Evolutionary conservation across 495 filamentous ascomycete species (phyloP).

Genomic region (Cercophora sp.): DNA sequence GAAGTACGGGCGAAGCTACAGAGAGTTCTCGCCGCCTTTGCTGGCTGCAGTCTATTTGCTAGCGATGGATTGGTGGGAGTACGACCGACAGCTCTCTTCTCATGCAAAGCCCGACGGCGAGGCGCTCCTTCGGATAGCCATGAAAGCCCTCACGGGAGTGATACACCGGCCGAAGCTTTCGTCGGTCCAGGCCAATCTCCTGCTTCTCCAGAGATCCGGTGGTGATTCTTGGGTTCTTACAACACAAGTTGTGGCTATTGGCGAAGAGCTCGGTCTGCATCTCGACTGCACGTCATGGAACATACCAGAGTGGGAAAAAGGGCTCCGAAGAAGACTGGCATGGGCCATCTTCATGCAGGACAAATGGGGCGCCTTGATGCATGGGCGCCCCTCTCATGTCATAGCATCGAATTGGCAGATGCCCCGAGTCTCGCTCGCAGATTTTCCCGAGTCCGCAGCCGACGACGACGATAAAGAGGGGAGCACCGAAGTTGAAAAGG

Average conservation of each 20-base stretch:
- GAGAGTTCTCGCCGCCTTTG: slow-evolving; percentile 63
- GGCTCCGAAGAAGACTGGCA: slow-evolving; percentile 63
- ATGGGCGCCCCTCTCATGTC: slow-evolving; percentile 68
- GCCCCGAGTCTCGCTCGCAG: slow-evolving; percentile 48
- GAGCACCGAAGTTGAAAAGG: slow-evolving; percentile 50
- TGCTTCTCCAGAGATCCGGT: slow-evolving; percentile 66
- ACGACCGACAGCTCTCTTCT: slow-evolving; percentile 48
- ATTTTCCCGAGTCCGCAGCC: slow-evolving; percentile 54
- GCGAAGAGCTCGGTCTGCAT: slow-evolving; percentile 66
- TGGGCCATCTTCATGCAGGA: slow-evolving; percentile 77
- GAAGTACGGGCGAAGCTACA: slow-evolving; percentile 59
- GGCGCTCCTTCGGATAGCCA: slow-evolving; percentile 63
- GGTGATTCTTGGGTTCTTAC: slow-evolving; percentile 61
- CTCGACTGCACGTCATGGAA: slow-evolving; percentile 67
- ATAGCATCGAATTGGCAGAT: slow-evolving; percentile 63
- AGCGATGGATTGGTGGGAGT: slow-evolving; percentile 68
- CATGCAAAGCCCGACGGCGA: slow-evolving; percentile 56
- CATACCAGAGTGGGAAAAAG: slow-evolving; percentile 68
- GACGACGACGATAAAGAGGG: slow-evolving; percentile 52
- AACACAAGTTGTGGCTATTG: slow-evolving; percentile 63
- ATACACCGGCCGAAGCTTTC: slow-evolving; percentile 68
- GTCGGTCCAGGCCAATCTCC: slow-evolving; percentile 70
- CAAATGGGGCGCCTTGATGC: slow-evolving; percentile 67
- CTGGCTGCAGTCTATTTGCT: slow-evolving; percentile 74
- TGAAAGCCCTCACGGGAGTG: slow-evolving; percentile 58